These are phyloP conservation scores for Yamadazyma olivae DNA, from an alignment of 805 yeast genomes.

Conservation along the genomic window DNA sequence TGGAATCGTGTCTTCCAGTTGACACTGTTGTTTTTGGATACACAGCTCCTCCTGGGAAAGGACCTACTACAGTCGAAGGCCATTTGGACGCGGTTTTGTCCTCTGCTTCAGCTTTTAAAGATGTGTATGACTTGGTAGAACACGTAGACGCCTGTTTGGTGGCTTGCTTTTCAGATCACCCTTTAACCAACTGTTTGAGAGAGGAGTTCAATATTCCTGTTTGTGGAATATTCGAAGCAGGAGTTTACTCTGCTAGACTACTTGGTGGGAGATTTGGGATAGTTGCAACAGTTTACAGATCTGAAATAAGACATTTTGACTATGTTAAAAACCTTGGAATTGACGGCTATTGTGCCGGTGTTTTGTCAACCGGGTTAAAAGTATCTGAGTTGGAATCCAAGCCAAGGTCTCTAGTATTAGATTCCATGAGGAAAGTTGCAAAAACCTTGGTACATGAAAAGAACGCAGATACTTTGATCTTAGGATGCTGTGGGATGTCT, in stretches of 20 bases:
- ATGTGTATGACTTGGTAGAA: slow-evolving; percentile 1
- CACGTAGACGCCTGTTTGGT: slow-evolving; percentile 4
- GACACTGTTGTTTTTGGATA: slow-evolving; percentile 7
- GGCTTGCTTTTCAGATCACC: slow-evolving; percentile 7
- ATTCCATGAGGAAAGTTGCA: slow-evolving; percentile 2
- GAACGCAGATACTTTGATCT: slow-evolving; percentile 3
- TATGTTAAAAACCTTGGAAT: slow-evolving; percentile 1
- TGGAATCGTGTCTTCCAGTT: neutral
- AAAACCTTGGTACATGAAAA: slow-evolving; percentile 1
- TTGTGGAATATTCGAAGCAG: slow-evolving; percentile 6
- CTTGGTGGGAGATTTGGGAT: slow-evolving; percentile 5
- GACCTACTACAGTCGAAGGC: slow-evolving; percentile 5
- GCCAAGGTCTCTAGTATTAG: slow-evolving; percentile 1
- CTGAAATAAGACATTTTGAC: slow-evolving; percentile 5
- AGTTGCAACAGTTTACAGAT: slow-evolving; percentile 5
- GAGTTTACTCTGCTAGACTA: slow-evolving; percentile 2
- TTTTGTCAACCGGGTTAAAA: slow-evolving; percentile 1
- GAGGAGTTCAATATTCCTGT: slow-evolving; percentile 5
- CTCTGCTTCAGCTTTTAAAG: slow-evolving; percentile 2
- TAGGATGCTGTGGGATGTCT: slow-evolving; percentile 8
- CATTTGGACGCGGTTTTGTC: slow-evolving; percentile 5
- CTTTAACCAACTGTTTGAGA: slow-evolving; percentile 4
- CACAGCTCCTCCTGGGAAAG: slow-evolving; percentile 4
- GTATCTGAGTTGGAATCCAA: slow-evolving; percentile 3
- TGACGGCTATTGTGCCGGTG: slow-evolving; percentile 2